Evolutionary conservation across 2,329 filamentous ascomycete species (phyloP).

Genomic region (Fusarium pilosicola): DNA sequence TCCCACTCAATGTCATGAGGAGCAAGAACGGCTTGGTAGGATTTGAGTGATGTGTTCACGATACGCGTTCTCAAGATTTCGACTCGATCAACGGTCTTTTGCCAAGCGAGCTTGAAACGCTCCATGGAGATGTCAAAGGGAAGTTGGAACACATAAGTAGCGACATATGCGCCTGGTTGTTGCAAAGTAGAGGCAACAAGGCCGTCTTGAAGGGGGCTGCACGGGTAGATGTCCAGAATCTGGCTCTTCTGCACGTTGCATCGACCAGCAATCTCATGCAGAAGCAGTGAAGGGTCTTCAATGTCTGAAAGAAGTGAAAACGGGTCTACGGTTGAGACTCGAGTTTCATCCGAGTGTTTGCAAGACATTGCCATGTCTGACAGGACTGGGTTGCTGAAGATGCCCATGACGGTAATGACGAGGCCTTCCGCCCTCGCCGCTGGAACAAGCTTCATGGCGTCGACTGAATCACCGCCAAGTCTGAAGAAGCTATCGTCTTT

Average conservation of each 20-base stretch:
- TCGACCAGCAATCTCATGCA: conserved; percentile 14
- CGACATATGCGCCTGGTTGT: conserved; percentile 35
- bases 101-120: conserved; percentile 37
- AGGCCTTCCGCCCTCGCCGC: conserved; percentile 27
- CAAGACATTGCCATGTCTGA: conserved; percentile 25
- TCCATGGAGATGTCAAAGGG: conserved; percentile 1
- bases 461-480: conserved; percentile 52
- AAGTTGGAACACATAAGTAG: conserved; percentile 31
- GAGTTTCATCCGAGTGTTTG: background rate
- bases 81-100: conserved; percentile 24
- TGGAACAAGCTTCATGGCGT: conserved; percentile 41
- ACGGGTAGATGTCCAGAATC: conserved; percentile 29
- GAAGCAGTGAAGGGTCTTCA: background rate
- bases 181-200: conserved; percentile 31
- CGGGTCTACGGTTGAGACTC: background rate
- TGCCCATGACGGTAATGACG: conserved; percentile 13
- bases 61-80: conserved; percentile 42
- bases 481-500: conserved; percentile 54
- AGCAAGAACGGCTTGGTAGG: conserved; percentile 30
- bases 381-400: conserved; percentile 23
- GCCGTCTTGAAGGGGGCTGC: conserved; percentile 34
- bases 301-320: conserved; percentile 12
- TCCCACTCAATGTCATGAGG: conserved; percentile 25
- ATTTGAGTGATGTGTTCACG: conserved; percentile 29
- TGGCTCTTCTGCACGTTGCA: conserved; percentile 15